phyloP scores from a whole-genome alignment of 2,329 filamentous ascomycete species.

The Diaporthe sp. region DNA sequence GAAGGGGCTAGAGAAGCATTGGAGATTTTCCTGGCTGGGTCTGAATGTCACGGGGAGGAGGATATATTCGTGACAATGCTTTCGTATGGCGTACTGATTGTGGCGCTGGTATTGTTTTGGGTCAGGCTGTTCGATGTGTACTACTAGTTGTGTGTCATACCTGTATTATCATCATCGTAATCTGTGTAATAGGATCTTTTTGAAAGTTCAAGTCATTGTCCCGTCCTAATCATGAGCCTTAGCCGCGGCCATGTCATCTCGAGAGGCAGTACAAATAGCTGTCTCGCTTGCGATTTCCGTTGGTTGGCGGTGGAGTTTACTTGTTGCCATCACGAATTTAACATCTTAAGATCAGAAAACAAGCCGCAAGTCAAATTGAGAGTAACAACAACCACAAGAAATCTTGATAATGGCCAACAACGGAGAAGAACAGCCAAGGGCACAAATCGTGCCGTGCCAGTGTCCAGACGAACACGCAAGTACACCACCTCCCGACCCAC shows the following conservation, averaged over 20 bases:
- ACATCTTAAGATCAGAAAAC: neutral
- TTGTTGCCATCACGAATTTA: neutral
- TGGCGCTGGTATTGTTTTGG: conserved; percentile 30
- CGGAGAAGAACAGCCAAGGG: neutral
- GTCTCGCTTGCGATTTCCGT: neutral
- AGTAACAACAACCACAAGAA: neutral
- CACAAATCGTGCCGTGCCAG: conserved; percentile 19
- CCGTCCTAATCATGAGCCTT: neutral
- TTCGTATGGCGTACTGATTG: conserved; percentile 21
- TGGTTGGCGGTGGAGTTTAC: no score
- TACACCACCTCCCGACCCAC: neutral
- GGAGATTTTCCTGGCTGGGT: conserved; percentile 7
- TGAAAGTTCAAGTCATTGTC: conserved; percentile 13
- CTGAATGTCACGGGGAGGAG: conserved; percentile 11
- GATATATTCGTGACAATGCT: conserved; percentile 39
- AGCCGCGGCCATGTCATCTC: neutral
- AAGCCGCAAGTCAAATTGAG: neutral
- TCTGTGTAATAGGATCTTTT: conserved; percentile 22
- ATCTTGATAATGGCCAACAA: conserved; percentile 3
- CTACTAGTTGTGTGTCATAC: conserved; percentile 21
- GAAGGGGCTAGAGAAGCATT: conserved; percentile 29
- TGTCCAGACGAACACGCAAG: conserved; percentile 28
- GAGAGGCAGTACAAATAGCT: neutral
- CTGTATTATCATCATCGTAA: conserved; percentile 12
- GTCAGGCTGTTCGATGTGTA: conserved; percentile 31